Evolutionary conservation across 257 asterid species (phyloP).

Genomic region (Eustoma russellianum): DNA sequence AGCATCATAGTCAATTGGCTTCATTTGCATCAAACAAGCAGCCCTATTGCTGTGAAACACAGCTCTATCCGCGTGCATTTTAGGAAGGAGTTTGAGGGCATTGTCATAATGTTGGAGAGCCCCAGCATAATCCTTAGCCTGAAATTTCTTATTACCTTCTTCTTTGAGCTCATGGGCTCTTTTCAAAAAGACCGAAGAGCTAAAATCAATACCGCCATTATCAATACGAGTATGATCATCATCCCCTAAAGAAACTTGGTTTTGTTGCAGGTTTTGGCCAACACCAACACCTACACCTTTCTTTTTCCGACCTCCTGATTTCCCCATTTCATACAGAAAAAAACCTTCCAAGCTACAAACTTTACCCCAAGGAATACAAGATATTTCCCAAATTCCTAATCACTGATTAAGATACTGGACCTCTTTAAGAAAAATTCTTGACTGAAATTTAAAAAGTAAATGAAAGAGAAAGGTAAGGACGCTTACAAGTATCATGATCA

Average conservation of each 20-base stretch:
- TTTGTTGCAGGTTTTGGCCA: constrained; percentile 24
- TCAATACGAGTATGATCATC: constrained; percentile 31
- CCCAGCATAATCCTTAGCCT: constrained; percentile 64
- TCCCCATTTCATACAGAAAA: constrained; percentile 51
- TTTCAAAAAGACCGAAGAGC: constrained; percentile 53
- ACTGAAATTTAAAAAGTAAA: constrained; percentile 1
- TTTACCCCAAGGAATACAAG: constrained; percentile 5
- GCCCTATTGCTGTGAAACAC: constrained; percentile 91
- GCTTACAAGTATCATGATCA: constrained; percentile 28
- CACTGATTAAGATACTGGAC: background rate
- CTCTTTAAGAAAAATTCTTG: background rate
- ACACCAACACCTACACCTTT: constrained; percentile 45
- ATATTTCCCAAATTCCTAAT: background rate
- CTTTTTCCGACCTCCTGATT: constrained; percentile 83
- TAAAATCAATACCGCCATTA: constrained; percentile 54
- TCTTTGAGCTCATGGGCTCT: constrained; percentile 90
- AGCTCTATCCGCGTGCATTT: constrained; percentile 78
- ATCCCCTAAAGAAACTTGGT: constrained; percentile 29
- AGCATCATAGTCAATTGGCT: constrained; percentile 74
- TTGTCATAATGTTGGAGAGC: constrained; percentile 76
- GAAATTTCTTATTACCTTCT: constrained; percentile 84
- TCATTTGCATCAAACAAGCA: constrained; percentile 97
- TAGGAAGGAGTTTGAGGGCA: constrained; percentile 73
- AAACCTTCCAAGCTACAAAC: constrained; percentile 22
- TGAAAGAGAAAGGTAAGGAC: constrained; percentile 4